Percentiles rank a stretch among this genome's conserved stretches.
Conservation (phyloP, 83 land plant genomes). For the Diphasiastrum complanatum region DNA sequence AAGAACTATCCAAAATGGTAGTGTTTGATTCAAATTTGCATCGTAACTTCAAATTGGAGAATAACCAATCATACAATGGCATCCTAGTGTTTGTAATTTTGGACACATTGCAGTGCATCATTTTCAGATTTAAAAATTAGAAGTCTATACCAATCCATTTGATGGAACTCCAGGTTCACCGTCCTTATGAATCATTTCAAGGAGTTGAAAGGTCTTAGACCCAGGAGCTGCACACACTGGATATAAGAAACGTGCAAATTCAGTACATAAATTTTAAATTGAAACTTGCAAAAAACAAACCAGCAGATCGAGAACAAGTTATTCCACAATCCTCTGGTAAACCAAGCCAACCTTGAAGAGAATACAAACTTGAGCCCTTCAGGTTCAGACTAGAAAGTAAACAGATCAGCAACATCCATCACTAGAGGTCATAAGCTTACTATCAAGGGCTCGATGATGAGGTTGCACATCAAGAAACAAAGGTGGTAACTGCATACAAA, state of each 20-base stretch:
- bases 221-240: slow-evolving; percentile 99
- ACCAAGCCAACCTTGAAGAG: not conserved
- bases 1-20: no score
- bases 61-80: no score
- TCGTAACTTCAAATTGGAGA: no score
- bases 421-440: slow-evolving; percentile 41
- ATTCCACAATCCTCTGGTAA: not conserved
- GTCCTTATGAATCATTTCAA: slow-evolving; percentile 79
- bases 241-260: slow-evolving; percentile 7
- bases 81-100: no score
- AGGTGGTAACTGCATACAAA: slow-evolving; percentile 74
- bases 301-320: not conserved
- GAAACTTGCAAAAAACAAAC: slow-evolving; percentile 1
- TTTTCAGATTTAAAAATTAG: no score
- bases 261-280: not conserved
- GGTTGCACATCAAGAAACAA: slow-evolving; percentile 84
- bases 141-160: slow-evolving; percentile 61
- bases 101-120: no score
- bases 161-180: slow-evolving; percentile 48
- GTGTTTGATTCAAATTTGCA: no score
- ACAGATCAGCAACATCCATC: not conserved
- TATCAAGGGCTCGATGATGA: slow-evolving; percentile 80
- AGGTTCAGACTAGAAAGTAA: not conserved
- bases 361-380: no score
- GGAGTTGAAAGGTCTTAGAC: slow-evolving; percentile 94